Base-by-base conservation (phyloP, 257 asterid genomes). In the Solanum pinnatisectum region DNA sequence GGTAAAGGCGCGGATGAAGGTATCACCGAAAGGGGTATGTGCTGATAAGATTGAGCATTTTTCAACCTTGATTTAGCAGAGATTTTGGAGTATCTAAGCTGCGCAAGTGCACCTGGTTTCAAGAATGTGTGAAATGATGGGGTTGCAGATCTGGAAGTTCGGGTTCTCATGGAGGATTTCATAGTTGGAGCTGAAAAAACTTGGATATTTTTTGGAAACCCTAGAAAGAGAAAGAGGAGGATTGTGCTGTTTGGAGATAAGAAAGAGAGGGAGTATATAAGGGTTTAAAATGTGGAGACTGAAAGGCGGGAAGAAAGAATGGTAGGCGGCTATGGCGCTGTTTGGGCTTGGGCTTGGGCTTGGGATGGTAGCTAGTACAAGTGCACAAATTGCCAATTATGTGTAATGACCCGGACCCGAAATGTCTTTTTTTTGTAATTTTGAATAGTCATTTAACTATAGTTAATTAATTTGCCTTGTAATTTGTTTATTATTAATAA, bases 81-180 rank as follows among this genome's bases (percentile, higher is more conserved):
- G 86, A 94, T 94, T 78, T 93, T 95, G 36, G 97, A 93, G 92
- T 94, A 92, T 56, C 98, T 72, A 89, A 95, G 88, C 71, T 94
- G 94, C 22, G 98, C 98, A 39, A 95, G 93, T 10, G 97, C 98
- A 76, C 98, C 98, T 6, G 98, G 98, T 90, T 94, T 94, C 84
- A 95, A 92, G 86, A 90, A 95, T 52, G 94, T 92, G 91, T 90
- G 85, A 46, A 89, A 91, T 25, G 92, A 90, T 74, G 94, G 87
- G 27, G 91, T 88, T 20, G 67, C 20, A 42, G 59, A 79, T 79
- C 84, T 79, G 39, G 39, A 44, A 79, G 65, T 74, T 88, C 86
- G 46, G 89, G 90, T 77, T 65, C 92, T 76, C 23, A 11, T 16
- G 56, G 86, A 85, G 37, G 90, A 33, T 52, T 88, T 86, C 90